These are phyloP conservation scores for Botrytis squamosa DNA, from an alignment of 2,329 filamentous ascomycete genomes.

Conservation along the genomic window DNA sequence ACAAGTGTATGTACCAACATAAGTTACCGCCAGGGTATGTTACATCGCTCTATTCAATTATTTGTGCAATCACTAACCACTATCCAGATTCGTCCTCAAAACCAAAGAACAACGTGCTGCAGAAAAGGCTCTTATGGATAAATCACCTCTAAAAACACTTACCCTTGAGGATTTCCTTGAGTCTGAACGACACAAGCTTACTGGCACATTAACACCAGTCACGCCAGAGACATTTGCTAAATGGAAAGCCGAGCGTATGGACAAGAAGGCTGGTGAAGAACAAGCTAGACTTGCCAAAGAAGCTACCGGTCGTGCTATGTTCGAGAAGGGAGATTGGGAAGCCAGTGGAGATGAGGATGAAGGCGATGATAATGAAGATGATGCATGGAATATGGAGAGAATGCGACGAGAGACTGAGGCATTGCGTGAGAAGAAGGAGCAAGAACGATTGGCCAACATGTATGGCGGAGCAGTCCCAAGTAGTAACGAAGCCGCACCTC, in stretches of 20 bases:
- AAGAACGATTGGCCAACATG: conserved; percentile 56
- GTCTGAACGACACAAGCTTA: conserved; percentile 92
- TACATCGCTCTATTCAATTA: neutral
- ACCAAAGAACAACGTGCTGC: conserved; percentile 95
- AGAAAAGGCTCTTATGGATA: conserved; percentile 94
- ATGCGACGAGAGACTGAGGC: conserved; percentile 83
- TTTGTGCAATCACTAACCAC: conserved; percentile 32
- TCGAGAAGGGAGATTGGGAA: conserved; percentile 94
- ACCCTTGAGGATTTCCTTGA: conserved; percentile 98
- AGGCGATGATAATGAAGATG: conserved; percentile 47
- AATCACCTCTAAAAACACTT: conserved; percentile 88
- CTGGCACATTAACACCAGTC: conserved; percentile 87
- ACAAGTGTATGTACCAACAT: conserved; percentile 99
- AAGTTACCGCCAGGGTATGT: conserved; percentile 89
- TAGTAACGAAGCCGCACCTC: conserved; percentile 23
- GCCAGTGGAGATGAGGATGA: conserved; percentile 57
- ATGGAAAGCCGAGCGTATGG: conserved; percentile 92
- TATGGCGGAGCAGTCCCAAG: conserved; percentile 28
- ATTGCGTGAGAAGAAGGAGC: conserved; percentile 71
- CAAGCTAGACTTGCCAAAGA: conserved; percentile 90
- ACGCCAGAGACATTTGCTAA: conserved; percentile 90
- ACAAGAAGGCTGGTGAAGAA: conserved; percentile 95
- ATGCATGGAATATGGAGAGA: conserved; percentile 76
- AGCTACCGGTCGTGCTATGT: conserved; percentile 89
- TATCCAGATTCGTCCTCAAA: conserved; percentile 82